Percentiles rank a stretch among this genome's conserved stretches.
Conservation (phyloP, 441 rosid species). For the Erodium texanum region DNA sequence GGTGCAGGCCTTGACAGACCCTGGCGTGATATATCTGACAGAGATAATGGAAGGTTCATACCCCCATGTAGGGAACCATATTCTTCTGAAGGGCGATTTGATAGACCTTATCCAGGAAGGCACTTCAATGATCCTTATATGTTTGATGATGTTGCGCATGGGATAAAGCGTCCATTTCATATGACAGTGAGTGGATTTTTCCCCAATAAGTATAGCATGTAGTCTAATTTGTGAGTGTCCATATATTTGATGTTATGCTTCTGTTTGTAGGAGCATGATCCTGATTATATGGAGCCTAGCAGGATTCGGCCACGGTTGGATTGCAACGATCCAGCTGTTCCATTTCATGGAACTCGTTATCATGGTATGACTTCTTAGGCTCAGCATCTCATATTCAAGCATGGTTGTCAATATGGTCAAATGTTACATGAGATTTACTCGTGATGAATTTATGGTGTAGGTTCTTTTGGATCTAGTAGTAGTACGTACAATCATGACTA, state of each 20-base stretch:
- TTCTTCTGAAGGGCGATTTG: conserved; percentile 36
- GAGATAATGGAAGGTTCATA: conserved; percentile 28
- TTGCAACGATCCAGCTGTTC: conserved; percentile 30
- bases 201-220: neutral
- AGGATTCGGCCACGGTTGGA: conserved; percentile 40
- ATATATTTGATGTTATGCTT: conserved; percentile 12
- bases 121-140: conserved; percentile 38
- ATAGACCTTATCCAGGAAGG: conserved; percentile 33
- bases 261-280: conserved; percentile 34
- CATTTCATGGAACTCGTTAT: conserved; percentile 35
- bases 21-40: conserved; percentile 35
- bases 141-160: conserved; percentile 34
- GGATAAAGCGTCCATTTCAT: conserved; percentile 46
- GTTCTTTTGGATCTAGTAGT: conserved; percentile 30
- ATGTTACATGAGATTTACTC: conserved; percentile 13
- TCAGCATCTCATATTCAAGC: conserved; percentile 5
- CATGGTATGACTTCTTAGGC: conserved; percentile 25
- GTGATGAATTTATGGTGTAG: conserved; percentile 27
- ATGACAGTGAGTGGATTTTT: conserved; percentile 27
- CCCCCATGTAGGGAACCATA: conserved; percentile 34
- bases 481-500: conserved; percentile 38
- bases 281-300: conserved; percentile 43
- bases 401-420: neutral
- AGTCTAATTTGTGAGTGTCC: neutral
- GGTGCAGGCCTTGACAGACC: conserved; percentile 28